phyloP scores from a whole-genome alignment of 2,329 filamentous ascomycete genomes.

The Cercospora citrullina region DNA sequence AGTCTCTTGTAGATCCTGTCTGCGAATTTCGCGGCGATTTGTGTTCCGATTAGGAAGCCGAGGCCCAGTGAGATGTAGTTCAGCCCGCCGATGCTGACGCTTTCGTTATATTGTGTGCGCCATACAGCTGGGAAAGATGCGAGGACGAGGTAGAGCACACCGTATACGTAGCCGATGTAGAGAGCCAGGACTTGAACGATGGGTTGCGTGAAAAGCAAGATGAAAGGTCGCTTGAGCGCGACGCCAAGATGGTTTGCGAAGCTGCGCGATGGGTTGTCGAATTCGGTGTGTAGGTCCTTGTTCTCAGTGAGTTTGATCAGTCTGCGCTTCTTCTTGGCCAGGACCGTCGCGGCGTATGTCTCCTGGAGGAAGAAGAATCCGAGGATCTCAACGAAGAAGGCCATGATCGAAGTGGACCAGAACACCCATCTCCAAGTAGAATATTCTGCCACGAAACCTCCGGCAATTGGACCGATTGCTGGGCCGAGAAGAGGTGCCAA shows the following conservation, averaged over 20 bases:
- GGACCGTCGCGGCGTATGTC: slow-evolving; percentile 65
- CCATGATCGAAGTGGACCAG: slow-evolving; percentile 64
- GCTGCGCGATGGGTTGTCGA: slow-evolving; percentile 40
- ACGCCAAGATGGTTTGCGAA: slow-evolving; percentile 36
- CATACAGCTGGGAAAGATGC: slow-evolving; percentile 40
- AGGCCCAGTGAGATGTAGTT: slow-evolving; percentile 56
- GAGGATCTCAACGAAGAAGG: slow-evolving; percentile 60
- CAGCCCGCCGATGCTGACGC: slow-evolving; percentile 38
- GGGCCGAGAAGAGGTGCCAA: slow-evolving; percentile 66
- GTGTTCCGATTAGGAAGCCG: slow-evolving; percentile 59
- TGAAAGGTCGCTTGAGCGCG: slow-evolving; percentile 40
- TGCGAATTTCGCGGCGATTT: slow-evolving; percentile 42
- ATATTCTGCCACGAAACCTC: slow-evolving; percentile 63
- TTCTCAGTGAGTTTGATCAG: slow-evolving; percentile 62
- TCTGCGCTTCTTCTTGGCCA: slow-evolving; percentile 58
- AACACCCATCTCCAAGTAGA: slow-evolving; percentile 74
- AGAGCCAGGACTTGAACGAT: slow-evolving; percentile 41
- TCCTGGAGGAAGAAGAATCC: slow-evolving; percentile 65
- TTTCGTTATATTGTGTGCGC: slow-evolving; percentile 31
- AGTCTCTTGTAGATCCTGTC: slow-evolving; percentile 42
- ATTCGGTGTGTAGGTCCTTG: slow-evolving; percentile 57
- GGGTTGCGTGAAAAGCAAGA: slow-evolving; percentile 40
- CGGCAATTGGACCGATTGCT: slow-evolving; percentile 64
- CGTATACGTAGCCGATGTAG: slow-evolving; percentile 44
- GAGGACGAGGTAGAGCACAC: slow-evolving; percentile 43